These are phyloP conservation scores for Lathyrus aphaca DNA, from an alignment of 306 rosid genomes.

Conservation along the genomic window DNA sequence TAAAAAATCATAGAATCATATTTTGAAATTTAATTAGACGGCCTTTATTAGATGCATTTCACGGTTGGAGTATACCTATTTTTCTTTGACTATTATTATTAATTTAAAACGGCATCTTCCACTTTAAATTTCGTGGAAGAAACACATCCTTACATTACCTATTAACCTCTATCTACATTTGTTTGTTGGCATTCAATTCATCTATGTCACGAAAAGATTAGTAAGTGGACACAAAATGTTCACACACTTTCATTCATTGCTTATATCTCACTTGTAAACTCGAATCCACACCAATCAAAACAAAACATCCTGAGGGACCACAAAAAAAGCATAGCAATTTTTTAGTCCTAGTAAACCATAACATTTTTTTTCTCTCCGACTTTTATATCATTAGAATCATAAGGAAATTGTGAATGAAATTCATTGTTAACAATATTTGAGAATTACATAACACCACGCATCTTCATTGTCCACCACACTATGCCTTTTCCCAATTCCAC, in stretches of 20 bases:
- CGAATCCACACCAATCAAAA: background rate
- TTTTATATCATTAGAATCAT: background rate
- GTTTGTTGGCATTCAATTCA: conserved; percentile 17
- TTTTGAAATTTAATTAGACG: background rate
- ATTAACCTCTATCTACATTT: background rate
- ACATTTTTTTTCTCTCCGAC: background rate
- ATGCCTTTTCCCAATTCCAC: conserved; percentile 35
- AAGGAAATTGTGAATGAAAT: conserved; percentile 12
- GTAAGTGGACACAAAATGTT: conserved; percentile 12
- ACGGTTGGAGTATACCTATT: background rate
- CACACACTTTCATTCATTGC: background rate
- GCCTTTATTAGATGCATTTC: background rate
- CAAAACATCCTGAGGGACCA: conserved; percentile 28
- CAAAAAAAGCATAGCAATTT: conserved; percentile 16
- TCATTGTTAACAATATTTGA: conserved; percentile 13
- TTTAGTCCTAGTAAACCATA: conserved; percentile 19
- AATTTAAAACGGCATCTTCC: background rate
- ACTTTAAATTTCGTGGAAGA: conserved; percentile 27
- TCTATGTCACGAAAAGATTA: conserved; percentile 8
- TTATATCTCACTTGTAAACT: too few relatives aligned
- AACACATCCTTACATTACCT: conserved; percentile 1
- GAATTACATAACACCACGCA: conserved; percentile 55
- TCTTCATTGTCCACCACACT: conserved; percentile 48
- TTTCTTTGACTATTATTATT: background rate
- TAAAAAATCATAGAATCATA: too few relatives aligned